These are phyloP conservation scores for Alternaria metachromatica DNA, from an alignment of 2,329 filamentous ascomycete genomes.

Conservation along the genomic window DNA sequence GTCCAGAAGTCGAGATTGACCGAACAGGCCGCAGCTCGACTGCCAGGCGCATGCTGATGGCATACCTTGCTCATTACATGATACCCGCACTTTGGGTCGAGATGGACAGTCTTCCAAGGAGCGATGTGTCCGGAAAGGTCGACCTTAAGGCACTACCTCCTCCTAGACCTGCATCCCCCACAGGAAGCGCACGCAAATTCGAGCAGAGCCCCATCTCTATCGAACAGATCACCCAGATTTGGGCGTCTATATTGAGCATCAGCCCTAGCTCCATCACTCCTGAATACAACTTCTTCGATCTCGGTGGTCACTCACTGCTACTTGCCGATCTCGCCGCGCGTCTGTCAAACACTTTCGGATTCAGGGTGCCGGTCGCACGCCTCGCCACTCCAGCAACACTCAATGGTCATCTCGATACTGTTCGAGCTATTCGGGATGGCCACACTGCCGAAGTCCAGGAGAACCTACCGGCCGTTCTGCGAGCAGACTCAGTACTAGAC, in stretches of 20 bases:
- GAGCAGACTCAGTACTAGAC: conserved; percentile 70
- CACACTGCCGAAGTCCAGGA: conserved; percentile 77
- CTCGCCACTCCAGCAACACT: conserved; percentile 76
- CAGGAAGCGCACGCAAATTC: conserved; percentile 55
- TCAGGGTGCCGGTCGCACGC: conserved; percentile 73
- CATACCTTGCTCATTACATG: conserved; percentile 81
- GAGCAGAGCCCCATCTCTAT: conserved; percentile 70
- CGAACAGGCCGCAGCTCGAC: conserved; percentile 74
- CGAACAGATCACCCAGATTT: conserved; percentile 72
- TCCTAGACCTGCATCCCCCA: conserved; percentile 59
- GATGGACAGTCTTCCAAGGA: conserved; percentile 73
- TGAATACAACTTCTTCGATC: conserved; percentile 80
- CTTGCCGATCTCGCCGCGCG: conserved; percentile 79
- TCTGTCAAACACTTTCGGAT: conserved; percentile 72
- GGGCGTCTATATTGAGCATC: conserved; percentile 74
- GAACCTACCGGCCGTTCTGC: conserved; percentile 73
- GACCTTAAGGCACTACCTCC: conserved; percentile 75
- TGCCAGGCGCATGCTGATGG: conserved; percentile 68
- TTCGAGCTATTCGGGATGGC: conserved; percentile 74
- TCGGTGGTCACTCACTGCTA: conserved; percentile 78
- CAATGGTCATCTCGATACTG: conserved; percentile 73
- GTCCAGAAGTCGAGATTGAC: conserved; percentile 70
- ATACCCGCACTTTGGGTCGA: conserved; percentile 80
- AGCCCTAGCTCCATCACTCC: conserved; percentile 66
- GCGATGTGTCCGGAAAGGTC: conserved; percentile 80